phyloP scores from a whole-genome alignment of 768 basidiomycete species.

The Ramaria rubella region DNA sequence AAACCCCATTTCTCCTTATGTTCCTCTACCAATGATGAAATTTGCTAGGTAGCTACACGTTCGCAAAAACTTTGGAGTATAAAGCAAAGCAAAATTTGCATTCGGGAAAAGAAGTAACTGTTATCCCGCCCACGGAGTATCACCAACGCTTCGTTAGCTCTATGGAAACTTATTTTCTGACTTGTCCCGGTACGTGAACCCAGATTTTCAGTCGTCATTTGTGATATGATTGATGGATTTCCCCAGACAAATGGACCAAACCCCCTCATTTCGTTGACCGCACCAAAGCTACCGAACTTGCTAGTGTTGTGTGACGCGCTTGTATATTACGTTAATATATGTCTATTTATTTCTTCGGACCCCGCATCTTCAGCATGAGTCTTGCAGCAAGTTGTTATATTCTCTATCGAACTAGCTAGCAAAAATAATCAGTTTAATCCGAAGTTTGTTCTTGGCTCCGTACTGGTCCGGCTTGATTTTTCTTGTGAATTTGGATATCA shows the following conservation, averaged over 20 bases:
- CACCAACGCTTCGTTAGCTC: slow-evolving; percentile 69
- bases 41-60: slow-evolving; percentile 65
- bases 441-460: too few species aligned
- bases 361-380: too few species aligned
- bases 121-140: slow-evolving; percentile 75
- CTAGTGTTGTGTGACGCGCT: slow-evolving; percentile 7
- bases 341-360: too few species aligned
- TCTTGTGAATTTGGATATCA: too few species aligned
- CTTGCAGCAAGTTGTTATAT: too few species aligned
- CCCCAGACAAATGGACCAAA: slow-evolving; percentile 33
- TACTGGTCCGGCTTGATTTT: too few species aligned
- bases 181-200: slow-evolving; percentile 54
- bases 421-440: too few species aligned
- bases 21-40: not conserved
- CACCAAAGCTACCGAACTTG: not conserved
- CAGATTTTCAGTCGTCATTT: not conserved
- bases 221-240: not conserved
- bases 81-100: slow-evolving; percentile 76
- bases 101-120: slow-evolving; percentile 51
- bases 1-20: not conserved
- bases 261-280: slow-evolving; percentile 15
- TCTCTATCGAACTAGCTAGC: too few species aligned
- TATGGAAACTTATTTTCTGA: slow-evolving; percentile 67
- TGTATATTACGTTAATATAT: too few species aligned
- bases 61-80: slow-evolving; percentile 81